phyloP scores from a whole-genome alignment of 495 filamentous ascomycete genomes.

The Echria macrotheca region DNA sequence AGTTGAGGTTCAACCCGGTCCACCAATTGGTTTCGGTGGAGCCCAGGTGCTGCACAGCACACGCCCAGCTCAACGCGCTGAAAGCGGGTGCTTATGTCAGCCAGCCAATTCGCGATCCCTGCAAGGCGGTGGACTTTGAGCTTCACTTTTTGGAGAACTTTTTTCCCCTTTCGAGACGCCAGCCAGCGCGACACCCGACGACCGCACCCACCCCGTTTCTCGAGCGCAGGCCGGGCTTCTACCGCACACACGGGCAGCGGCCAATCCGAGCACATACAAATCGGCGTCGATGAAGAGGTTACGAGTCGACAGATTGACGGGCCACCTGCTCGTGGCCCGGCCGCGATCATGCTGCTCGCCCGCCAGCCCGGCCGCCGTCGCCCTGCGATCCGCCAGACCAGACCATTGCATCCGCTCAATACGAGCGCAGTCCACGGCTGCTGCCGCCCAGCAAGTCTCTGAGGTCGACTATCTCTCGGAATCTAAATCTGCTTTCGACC shows the following conservation, averaged over 20 bases:
- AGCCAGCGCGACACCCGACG: conserved; percentile 6
- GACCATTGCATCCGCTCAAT: conserved; percentile 6
- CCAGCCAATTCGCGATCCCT: conserved; percentile 19
- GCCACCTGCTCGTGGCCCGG: conserved; percentile 32
- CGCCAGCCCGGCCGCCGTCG: background rate
- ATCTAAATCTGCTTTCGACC: conserved; percentile 21
- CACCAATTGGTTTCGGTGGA: conserved; percentile 3
- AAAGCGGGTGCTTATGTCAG: conserved; percentile 19
- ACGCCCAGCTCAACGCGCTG: background rate
- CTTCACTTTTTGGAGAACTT: conserved; percentile 10
- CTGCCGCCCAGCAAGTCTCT: conserved; percentile 13
- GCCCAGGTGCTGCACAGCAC: background rate
- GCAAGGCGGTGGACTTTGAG: conserved; percentile 5
- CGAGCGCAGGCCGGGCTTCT: conserved; percentile 3
- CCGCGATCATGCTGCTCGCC: conserved; percentile 18
- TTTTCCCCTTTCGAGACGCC: conserved; percentile 6
- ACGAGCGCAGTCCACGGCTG: conserved; percentile 19
- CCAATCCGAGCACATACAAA: background rate
- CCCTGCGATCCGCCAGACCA: conserved; percentile 14
- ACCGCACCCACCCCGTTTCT: conserved; percentile 9
- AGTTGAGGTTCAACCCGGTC: conserved; percentile 5
- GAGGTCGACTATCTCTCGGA: conserved; percentile 11
- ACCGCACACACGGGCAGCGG: background rate
- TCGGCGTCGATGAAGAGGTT: conserved; percentile 37
- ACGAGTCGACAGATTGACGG: conserved; percentile 32